Evolutionary conservation across 441 rosid species (phyloP).

Genomic region (Capsella rubella): DNA sequence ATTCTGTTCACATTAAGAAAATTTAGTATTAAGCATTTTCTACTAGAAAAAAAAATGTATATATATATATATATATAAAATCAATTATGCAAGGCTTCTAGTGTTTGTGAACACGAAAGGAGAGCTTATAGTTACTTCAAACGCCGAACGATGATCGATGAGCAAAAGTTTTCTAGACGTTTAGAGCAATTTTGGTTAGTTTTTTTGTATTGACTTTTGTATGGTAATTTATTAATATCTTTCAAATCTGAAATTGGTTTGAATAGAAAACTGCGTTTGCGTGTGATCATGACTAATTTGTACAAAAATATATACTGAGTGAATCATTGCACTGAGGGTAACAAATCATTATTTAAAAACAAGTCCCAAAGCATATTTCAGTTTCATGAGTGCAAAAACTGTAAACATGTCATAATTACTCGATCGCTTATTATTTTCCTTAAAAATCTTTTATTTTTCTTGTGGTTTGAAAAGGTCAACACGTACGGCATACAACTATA

Average conservation of each 20-base stretch:
- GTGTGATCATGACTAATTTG: conserved; percentile 48
- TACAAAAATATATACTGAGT: conserved; percentile 15
- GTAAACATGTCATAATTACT: conserved; percentile 44
- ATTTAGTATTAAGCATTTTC: not conserved
- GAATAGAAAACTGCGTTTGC: conserved; percentile 37
- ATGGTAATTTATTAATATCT: not conserved
- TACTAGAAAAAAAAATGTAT: no score
- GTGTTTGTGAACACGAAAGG: not conserved
- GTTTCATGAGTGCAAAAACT: conserved; percentile 56
- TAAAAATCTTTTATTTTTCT: not conserved
- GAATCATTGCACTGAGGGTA: conserved; percentile 56
- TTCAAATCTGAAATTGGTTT: conserved; percentile 5
- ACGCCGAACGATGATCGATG: conserved; percentile 21
- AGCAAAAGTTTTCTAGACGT: conserved; percentile 37
- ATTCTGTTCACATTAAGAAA: not conserved
- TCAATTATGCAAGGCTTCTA: not conserved
- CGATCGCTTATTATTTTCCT: conserved; percentile 33
- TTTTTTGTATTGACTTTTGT: conserved; percentile 30
- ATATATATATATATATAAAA: not conserved
- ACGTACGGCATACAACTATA: conserved; percentile 12
- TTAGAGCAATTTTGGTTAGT: conserved; percentile 41
- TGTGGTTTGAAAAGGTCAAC: conserved; percentile 29
- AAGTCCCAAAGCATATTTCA: conserved; percentile 64
- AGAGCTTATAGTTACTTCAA: conserved; percentile 23
- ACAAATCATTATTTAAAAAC: conserved; percentile 61